Percentiles rank a stretch among this genome's conserved stretches.
These are phyloP conservation scores for Aspergillus uvarum DNA, from an alignment of 2,329 filamentous ascomycete species.

Conservation along the genomic window DNA sequence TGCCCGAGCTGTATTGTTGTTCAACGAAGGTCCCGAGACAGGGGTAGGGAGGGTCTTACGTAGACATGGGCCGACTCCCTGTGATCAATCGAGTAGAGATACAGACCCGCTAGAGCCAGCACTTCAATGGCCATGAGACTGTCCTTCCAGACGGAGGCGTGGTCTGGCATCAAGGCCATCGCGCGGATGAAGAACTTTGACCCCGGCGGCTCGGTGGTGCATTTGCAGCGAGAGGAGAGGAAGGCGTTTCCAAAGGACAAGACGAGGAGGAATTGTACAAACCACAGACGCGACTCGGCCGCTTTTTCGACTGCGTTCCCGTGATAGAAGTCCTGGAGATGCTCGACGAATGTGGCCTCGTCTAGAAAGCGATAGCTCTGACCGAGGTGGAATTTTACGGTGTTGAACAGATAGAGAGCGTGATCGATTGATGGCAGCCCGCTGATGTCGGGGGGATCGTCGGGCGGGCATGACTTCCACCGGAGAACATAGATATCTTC, in stretches of 20 bases:
- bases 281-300: conserved; percentile 25
- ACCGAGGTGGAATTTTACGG: conserved; percentile 21
- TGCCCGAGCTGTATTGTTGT: conserved; percentile 35
- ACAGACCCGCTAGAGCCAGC: conserved; percentile 38
- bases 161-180: conserved; percentile 40
- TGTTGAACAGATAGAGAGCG: conserved; percentile 19
- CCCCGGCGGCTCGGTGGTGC: conserved; percentile 15
- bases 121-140: conserved; percentile 41
- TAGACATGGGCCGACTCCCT: conserved; percentile 36
- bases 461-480: conserved; percentile 13
- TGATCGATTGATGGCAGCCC: conserved; percentile 18
- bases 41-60: conserved; percentile 17
- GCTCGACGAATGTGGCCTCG: conserved; percentile 11
- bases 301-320: conserved; percentile 19
- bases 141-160: conserved; percentile 37
- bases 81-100: conserved; percentile 41
- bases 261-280: conserved; percentile 19
- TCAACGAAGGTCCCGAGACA: too few relatives aligned
- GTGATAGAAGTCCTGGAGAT: conserved; percentile 30
- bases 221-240: conserved; percentile 8
- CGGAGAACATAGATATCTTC: conserved; percentile 31
- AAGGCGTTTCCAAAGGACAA: conserved; percentile 21
- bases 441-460: conserved; percentile 27
- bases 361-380: conserved; percentile 20
- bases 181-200: conserved; percentile 23